A percentile compares a stretch with the other conserved stretches of the same genome.
Evolutionary conservation across 495 filamentous ascomycete genomes (phyloP).

Genomic region (Penicillium canescens): DNA sequence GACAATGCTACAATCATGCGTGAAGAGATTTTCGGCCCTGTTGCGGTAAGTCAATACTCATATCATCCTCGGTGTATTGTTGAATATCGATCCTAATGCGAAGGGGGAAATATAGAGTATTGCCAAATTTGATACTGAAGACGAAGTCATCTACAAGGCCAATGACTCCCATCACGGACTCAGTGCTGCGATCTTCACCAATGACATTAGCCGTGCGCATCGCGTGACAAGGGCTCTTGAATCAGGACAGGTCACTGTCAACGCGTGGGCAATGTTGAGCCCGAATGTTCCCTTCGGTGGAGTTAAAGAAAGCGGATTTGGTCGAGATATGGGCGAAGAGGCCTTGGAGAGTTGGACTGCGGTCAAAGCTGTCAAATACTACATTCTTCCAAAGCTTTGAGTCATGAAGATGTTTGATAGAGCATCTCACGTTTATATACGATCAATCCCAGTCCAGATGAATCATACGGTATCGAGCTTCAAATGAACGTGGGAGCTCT

Average conservation of each 20-base stretch:
- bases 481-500: too few species aligned
- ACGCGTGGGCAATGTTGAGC: constrained; percentile 22
- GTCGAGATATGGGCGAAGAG: constrained; percentile 44
- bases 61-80: not conserved
- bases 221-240: constrained; percentile 76
- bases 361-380: constrained; percentile 25
- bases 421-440: too few species aligned
- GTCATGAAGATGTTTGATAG: not conserved
- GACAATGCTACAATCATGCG: constrained; percentile 41
- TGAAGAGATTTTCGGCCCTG: constrained; percentile 55
- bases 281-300: constrained; percentile 50
- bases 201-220: constrained; percentile 74
- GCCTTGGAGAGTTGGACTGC: constrained; percentile 28
- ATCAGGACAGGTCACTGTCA: constrained; percentile 53
- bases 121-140: constrained; percentile 70
- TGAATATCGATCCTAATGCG: not conserved
- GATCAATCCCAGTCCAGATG: too few species aligned
- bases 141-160: constrained; percentile 76
- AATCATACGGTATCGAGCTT: too few species aligned
- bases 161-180: constrained; percentile 87
- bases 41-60: constrained; percentile 25
- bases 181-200: constrained; percentile 78
- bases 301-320: constrained; percentile 57
- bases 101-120: constrained; percentile 18
- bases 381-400: constrained; percentile 22